phyloP scores from a whole-genome alignment of 331 rosid genomes.

The Rhamnella rubrinervis region DNA sequence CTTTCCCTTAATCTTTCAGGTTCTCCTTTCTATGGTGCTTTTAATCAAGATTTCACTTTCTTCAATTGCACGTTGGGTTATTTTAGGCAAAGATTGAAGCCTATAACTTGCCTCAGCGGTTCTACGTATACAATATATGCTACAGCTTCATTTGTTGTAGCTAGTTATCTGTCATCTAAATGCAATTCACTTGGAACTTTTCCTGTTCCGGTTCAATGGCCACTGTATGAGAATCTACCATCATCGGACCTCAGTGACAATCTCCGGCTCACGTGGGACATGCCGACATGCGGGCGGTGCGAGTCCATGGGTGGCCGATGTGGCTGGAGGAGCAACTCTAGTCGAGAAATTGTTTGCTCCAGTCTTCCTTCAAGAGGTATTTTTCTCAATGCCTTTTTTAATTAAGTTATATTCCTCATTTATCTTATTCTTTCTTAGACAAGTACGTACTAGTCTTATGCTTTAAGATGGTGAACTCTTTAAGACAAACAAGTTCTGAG shows the following conservation, averaged over 20 bases:
- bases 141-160: conserved; percentile 33
- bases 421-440: neutral
- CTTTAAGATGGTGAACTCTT: too few species aligned
- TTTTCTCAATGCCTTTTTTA: neutral
- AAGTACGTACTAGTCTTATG: too few species aligned
- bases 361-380: conserved; percentile 38
- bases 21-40: conserved; percentile 48
- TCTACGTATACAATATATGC: conserved; percentile 42
- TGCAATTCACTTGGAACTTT: conserved; percentile 33
- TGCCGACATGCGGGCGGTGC: conserved; percentile 63
- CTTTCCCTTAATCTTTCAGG: conserved; percentile 45
- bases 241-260: conserved; percentile 44
- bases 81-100: conserved; percentile 33
- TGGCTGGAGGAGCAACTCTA: conserved; percentile 37
- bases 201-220: conserved; percentile 42
- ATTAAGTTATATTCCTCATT: neutral
- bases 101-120: conserved; percentile 56
- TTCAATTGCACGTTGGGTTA: conserved; percentile 58
- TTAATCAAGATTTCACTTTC: conserved; percentile 41
- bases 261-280: conserved; percentile 53
- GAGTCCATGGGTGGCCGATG: conserved; percentile 56
- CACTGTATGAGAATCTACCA: conserved; percentile 24
- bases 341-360: conserved; percentile 42
- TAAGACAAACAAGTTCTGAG: too few species aligned
- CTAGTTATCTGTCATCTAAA: conserved; percentile 28